A percentile compares a stretch with the other conserved stretches of the same genome.
These are phyloP conservation scores for Colletotrichum sp. DNA, from an alignment of 2,329 filamentous ascomycete genomes.

Conservation along the genomic window DNA sequence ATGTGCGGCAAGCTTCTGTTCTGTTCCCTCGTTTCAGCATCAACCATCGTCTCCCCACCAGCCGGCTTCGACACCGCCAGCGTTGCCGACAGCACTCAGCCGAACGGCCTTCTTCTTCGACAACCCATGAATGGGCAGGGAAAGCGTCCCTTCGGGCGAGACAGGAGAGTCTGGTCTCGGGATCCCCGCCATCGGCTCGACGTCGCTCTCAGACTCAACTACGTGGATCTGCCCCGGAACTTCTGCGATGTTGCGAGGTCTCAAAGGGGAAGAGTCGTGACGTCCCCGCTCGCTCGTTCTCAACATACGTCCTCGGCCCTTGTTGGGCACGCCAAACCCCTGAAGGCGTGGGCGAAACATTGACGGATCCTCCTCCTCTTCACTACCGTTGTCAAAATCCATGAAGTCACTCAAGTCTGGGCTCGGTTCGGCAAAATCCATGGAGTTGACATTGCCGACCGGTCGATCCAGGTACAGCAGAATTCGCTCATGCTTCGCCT, in stretches of 20 bases:
- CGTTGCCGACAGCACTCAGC: conserved; percentile 42
- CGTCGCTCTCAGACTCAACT: conserved; percentile 24
- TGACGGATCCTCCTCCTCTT: conserved; percentile 20
- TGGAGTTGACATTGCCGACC: conserved; percentile 24
- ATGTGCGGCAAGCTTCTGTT: not conserved
- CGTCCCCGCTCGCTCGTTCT: conserved; percentile 1
- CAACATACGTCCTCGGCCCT: not conserved
- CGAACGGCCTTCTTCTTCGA: conserved; percentile 45
- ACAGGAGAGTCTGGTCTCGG: conserved; percentile 43
- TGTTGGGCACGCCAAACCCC: not conserved
- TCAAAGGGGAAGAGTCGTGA: conserved; percentile 5
- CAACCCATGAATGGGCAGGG: conserved; percentile 15
- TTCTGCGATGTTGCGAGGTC: not conserved
- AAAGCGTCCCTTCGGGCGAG: conserved; percentile 16
- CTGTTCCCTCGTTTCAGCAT: conserved; percentile 22
- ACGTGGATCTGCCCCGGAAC: not conserved
- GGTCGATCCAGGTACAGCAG: conserved; percentile 35
- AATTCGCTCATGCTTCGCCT: conserved; percentile 31
- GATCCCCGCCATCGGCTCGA: conserved; percentile 26
- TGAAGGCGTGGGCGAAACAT: not conserved
- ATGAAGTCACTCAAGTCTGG: conserved; percentile 44
- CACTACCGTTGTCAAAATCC: conserved; percentile 32
- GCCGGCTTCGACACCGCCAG: conserved; percentile 31
- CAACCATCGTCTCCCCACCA: conserved; percentile 47
- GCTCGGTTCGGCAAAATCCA: conserved; percentile 34